These are phyloP conservation scores for Penicillium mononematosum DNA, from an alignment of 495 filamentous ascomycete genomes.

Conservation along the genomic window DNA sequence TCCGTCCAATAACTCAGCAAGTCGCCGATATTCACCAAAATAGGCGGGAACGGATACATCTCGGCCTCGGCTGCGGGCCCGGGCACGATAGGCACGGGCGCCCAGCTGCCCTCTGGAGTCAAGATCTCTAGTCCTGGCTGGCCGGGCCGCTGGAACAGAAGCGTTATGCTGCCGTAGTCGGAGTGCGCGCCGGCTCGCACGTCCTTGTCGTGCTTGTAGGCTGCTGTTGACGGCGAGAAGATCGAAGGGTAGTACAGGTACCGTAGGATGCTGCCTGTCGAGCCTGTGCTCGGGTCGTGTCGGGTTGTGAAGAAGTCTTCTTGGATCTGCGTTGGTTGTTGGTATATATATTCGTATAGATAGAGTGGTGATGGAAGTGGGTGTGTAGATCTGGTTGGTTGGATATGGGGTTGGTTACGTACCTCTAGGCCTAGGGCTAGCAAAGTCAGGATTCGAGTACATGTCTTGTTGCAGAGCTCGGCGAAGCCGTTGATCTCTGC, in stretches of 20 bases:
- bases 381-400: background rate
- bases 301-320: slow-evolving; percentile 70
- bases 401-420: slow-evolving; percentile 6
- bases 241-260: slow-evolving; percentile 76
- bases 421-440: slow-evolving; percentile 75
- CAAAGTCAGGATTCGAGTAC: slow-evolving; percentile 66
- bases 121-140: slow-evolving; percentile 88
- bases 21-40: slow-evolving; percentile 92
- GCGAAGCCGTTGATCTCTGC: slow-evolving; percentile 63
- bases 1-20: slow-evolving; percentile 89
- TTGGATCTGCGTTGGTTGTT: slow-evolving; percentile 37
- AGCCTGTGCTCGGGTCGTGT: slow-evolving; percentile 58
- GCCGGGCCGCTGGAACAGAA: slow-evolving; percentile 74
- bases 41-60: slow-evolving; percentile 61
- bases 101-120: slow-evolving; percentile 49
- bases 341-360: slow-evolving; percentile 19
- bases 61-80: slow-evolving; percentile 27
- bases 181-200: slow-evolving; percentile 68
- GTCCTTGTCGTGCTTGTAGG: slow-evolving; percentile 51
- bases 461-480: slow-evolving; percentile 68
- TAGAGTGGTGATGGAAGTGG: background rate
- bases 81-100: slow-evolving; percentile 46
- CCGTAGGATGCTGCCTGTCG: slow-evolving; percentile 75
- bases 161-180: slow-evolving; percentile 65
- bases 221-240: slow-evolving; percentile 33